phyloP scores from a whole-genome alignment of 2,329 filamentous ascomycete genomes.

The Epichloe sibirici region DNA sequence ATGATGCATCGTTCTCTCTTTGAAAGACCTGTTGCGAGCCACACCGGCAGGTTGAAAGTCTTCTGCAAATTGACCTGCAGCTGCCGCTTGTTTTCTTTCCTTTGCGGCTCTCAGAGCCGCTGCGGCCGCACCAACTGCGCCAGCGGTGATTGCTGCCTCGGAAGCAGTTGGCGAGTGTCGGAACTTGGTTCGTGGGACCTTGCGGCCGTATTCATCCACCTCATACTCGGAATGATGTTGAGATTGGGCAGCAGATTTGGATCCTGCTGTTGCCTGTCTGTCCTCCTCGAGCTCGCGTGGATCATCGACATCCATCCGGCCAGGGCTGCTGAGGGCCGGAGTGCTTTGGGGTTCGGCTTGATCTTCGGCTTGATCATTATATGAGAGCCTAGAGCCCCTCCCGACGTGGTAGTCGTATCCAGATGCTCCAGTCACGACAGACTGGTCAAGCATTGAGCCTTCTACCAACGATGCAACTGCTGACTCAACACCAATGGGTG shows the following conservation, averaged over 20 bases:
- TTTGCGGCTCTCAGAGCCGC: slow-evolving; percentile 39
- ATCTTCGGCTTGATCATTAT: slow-evolving; percentile 21
- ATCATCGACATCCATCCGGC: slow-evolving; percentile 29
- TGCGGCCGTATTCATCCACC: slow-evolving; percentile 44
- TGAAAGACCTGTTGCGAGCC: slow-evolving; percentile 51
- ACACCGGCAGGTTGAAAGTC: slow-evolving; percentile 39
- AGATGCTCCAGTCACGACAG: slow-evolving; percentile 53
- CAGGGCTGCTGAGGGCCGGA: slow-evolving; percentile 24
- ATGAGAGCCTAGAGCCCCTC: slow-evolving; percentile 25
- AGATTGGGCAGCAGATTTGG: slow-evolving; percentile 26
- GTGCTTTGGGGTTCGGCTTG: slow-evolving; percentile 18
- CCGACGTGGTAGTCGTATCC: slow-evolving; percentile 32
- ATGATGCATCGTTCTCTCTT: slow-evolving; percentile 45
- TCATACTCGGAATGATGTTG: slow-evolving; percentile 44
- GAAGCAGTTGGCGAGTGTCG: slow-evolving; percentile 42
- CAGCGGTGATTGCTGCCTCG: slow-evolving; percentile 44
- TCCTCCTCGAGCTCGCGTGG: slow-evolving; percentile 27
- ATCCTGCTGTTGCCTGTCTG: slow-evolving; percentile 26
- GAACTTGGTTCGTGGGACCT: slow-evolving; percentile 34
- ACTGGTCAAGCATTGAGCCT: slow-evolving; percentile 57
- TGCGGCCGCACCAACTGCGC: slow-evolving; percentile 41
- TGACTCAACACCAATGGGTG: slow-evolving; percentile 65
- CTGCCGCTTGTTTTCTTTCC: slow-evolving; percentile 29
- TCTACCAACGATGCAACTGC: slow-evolving; percentile 78
- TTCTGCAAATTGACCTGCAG: slow-evolving; percentile 22